Conservation (phyloP, 352 stramenopile genomes). For the Globisporangium carolinianum region DNA sequence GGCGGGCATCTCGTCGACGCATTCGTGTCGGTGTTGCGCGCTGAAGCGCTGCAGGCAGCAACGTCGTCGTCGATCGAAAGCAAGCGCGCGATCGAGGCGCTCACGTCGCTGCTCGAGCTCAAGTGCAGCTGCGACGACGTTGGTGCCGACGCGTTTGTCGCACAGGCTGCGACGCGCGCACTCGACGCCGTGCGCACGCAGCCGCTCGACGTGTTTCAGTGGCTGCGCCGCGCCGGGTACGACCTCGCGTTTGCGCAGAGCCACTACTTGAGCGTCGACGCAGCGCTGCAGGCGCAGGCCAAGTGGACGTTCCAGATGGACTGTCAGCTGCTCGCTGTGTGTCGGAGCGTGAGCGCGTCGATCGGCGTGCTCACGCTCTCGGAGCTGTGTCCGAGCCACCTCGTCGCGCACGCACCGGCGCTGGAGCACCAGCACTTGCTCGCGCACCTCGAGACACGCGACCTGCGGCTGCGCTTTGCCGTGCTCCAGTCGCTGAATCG, state of each 20-base stretch:
- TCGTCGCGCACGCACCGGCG: slow-evolving; percentile 20
- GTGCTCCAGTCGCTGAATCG: slow-evolving; percentile 60
- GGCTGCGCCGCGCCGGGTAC: slow-evolving; percentile 40
- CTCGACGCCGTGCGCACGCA: slow-evolving; percentile 14
- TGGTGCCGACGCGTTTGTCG: slow-evolving; percentile 3
- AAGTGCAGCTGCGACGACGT: slow-evolving; percentile 8
- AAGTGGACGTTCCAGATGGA: slow-evolving; percentile 78
- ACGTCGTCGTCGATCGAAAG: slow-evolving; percentile 18
- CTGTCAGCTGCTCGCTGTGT: slow-evolving; percentile 50
- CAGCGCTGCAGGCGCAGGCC: slow-evolving; percentile 32
- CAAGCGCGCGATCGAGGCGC: slow-evolving; percentile 23
- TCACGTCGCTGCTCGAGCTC: slow-evolving; percentile 20
- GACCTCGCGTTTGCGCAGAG: slow-evolving; percentile 50
- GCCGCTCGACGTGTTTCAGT: slow-evolving; percentile 34
- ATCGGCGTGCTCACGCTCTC: slow-evolving; percentile 53
- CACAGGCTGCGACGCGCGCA: background rate
- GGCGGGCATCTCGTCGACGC: slow-evolving; percentile 3
- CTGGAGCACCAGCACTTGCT: slow-evolving; percentile 34
- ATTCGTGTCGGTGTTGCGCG: slow-evolving; percentile 13
- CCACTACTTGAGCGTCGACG: slow-evolving; percentile 37
- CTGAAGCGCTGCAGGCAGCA: slow-evolving; percentile 16
- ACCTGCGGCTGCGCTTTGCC: slow-evolving; percentile 51
- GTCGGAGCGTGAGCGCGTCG: slow-evolving; percentile 28
- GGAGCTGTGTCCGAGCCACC: slow-evolving; percentile 60
- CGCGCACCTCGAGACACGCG: slow-evolving; percentile 34